Evolutionary conservation across 2,329 filamentous ascomycete species (phyloP).

Genomic region (Phialophora expanda): DNA sequence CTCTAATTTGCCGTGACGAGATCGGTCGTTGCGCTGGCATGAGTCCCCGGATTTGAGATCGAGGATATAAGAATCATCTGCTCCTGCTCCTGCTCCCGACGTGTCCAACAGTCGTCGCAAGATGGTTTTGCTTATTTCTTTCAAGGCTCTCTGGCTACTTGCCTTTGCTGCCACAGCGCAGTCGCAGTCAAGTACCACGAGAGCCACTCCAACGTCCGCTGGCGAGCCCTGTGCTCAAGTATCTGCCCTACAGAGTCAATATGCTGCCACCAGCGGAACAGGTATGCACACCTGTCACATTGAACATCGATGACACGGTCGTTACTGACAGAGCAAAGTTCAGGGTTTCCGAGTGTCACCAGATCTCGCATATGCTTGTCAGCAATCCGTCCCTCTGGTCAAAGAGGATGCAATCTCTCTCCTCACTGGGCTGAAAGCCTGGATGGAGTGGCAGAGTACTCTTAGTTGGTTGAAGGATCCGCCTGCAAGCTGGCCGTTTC

Average conservation of each 20-base stretch:
- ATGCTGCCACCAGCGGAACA: neutral
- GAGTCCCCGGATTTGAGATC: neutral
- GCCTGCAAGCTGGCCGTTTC: conserved; percentile 57
- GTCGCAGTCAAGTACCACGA: conserved; percentile 1
- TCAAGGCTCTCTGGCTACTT: conserved; percentile 5
- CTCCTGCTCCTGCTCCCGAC: neutral
- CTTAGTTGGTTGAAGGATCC: conserved; percentile 58
- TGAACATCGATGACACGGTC: neutral
- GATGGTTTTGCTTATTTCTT: neutral
- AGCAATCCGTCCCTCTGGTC: conserved; percentile 18
- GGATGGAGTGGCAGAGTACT: conserved; percentile 55
- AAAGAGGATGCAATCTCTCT: conserved; percentile 22
- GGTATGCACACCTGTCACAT: neutral
- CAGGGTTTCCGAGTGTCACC: neutral
- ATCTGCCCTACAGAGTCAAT: conserved; percentile 5
- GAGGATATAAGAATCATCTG: neutral
- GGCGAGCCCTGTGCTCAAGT: conserved; percentile 15
- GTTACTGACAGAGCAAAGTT: neutral
- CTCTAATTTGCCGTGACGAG: neutral
- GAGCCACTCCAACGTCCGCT: neutral
- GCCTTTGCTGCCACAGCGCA: conserved; percentile 1
- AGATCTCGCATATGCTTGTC: conserved; percentile 22
- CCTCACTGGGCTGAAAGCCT: conserved; percentile 11
- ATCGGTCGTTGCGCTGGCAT: neutral
- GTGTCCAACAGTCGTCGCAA: neutral